A percentile compares a stretch with the other conserved stretches of the same genome.
These are phyloP conservation scores for Neonectria faginata DNA, from an alignment of 2,329 filamentous ascomycete genomes.

Conservation along the genomic window DNA sequence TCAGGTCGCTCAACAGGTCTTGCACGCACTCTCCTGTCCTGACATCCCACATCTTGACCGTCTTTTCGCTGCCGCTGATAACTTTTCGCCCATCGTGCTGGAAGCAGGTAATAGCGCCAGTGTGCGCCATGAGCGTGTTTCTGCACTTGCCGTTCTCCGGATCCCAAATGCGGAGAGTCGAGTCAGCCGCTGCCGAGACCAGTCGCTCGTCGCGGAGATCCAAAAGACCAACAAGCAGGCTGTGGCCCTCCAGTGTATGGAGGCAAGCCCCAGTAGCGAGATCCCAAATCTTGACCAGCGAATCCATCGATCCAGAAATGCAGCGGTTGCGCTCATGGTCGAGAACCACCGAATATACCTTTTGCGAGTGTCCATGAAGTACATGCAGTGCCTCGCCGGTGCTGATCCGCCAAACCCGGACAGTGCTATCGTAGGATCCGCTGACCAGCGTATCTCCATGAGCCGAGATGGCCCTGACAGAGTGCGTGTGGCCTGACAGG, in stretches of 20 bases:
- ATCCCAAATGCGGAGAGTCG: conserved; percentile 96
- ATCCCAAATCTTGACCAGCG: conserved; percentile 97
- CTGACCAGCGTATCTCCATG: conserved; percentile 96
- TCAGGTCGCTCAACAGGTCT: conserved; percentile 91
- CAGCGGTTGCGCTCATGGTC: conserved; percentile 93
- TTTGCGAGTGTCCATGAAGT: conserved; percentile 86
- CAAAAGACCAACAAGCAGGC: conserved; percentile 88
- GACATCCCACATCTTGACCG: conserved; percentile 98
- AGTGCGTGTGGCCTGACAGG: conserved; percentile 88
- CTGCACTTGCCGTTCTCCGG: conserved; percentile 92
- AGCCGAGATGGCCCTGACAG: conserved; percentile 94
- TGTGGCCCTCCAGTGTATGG: conserved; percentile 92
- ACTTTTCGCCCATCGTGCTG: conserved; percentile 98
- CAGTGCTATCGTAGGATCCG: conserved; percentile 95
- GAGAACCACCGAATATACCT: conserved; percentile 97
- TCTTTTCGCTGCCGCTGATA: conserved; percentile 94
- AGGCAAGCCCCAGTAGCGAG: conserved; percentile 86
- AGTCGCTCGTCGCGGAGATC: conserved; percentile 90
- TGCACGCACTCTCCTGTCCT: conserved; percentile 91
- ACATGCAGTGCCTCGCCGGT: conserved; percentile 90
- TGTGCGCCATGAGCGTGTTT: conserved; percentile 90
- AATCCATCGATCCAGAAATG: conserved; percentile 99
- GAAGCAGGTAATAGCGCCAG: conserved; percentile 97
- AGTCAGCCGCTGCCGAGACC: conserved; percentile 95
- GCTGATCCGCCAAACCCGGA: conserved; percentile 97